phyloP scores from a whole-genome alignment of 2,329 filamentous ascomycete genomes.

The Sporothrix sp. region DNA sequence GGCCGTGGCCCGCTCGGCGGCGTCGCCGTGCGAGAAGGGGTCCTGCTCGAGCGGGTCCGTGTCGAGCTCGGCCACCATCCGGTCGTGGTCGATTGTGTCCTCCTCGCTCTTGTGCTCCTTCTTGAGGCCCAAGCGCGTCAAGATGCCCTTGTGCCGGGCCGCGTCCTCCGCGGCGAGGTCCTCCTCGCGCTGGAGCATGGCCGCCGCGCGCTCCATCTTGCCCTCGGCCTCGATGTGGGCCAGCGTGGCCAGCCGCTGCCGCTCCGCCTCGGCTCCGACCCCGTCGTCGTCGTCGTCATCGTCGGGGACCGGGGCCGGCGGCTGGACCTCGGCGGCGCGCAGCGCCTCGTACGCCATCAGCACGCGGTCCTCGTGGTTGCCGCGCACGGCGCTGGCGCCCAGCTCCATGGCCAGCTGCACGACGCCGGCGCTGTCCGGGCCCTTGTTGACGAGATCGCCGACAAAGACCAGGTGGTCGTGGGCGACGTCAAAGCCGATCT shows the following conservation, averaged over 20 bases:
- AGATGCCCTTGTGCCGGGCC: background rate
- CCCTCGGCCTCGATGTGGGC: slow-evolving; percentile 13
- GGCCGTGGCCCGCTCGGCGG: slow-evolving; percentile 43
- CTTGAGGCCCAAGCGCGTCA: background rate
- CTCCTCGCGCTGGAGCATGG: slow-evolving; percentile 19
- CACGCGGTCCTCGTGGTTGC: slow-evolving; percentile 85
- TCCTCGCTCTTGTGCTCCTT: slow-evolving; percentile 10
- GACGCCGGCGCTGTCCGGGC: slow-evolving; percentile 71
- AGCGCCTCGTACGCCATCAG: slow-evolving; percentile 51
- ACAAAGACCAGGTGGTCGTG: slow-evolving; percentile 67
- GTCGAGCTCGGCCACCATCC: slow-evolving; percentile 5
- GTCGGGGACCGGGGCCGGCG: background rate
- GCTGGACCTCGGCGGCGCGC: slow-evolving; percentile 1
- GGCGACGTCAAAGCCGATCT: slow-evolving; percentile 49
- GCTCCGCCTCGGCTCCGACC: slow-evolving; percentile 11
- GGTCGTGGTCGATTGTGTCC: slow-evolving; percentile 11
- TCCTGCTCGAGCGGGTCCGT: slow-evolving; percentile 11
- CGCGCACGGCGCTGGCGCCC: slow-evolving; percentile 71
- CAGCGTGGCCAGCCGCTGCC: background rate
- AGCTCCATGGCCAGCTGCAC: slow-evolving; percentile 64
- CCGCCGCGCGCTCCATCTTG: slow-evolving; percentile 10
- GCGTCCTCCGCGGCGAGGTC: slow-evolving; percentile 12
- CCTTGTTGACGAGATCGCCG: slow-evolving; percentile 78
- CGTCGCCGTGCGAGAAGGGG: slow-evolving; percentile 27
- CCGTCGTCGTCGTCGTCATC: background rate